Base-by-base conservation (phyloP, 352 stramenopile genomes). In the Globisporangium middletonii region DNA sequence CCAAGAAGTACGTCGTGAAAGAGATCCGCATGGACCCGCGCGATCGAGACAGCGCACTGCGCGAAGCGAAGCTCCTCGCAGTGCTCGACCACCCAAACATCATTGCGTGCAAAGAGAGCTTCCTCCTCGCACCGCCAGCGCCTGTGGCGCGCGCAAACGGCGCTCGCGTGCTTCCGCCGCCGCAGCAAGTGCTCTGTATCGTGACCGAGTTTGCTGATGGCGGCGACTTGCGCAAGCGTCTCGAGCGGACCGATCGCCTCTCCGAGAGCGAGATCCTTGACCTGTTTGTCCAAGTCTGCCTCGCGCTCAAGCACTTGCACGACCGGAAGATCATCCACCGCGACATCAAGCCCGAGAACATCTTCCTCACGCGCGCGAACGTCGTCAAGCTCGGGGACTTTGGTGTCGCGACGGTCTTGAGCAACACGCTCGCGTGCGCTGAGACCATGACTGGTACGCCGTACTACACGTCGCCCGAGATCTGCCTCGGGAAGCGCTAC, bases 391-490 rank as follows among this genome's bases (percentile, higher is more conserved):
- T 91, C 28, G 81, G 81, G 18, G 86, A 95, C 57, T 83, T 95
- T 49, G 86, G 86, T 13, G 82, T 94, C 47, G 82, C 82, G 6
- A 90, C 75, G 3, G 79, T 90, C 38, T 60, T 90, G 12, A 86
- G 71, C 62, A 70, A 89, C 57, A 95, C 83, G 33, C 60, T 91
- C 41, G 83, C 83, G 7, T 83, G 79, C 55, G 78, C 78, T 1
- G 68, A 87, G 60, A 91, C 81, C n/a, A 72, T 81, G n/a, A 85
- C 77, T 15, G 81, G 81, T 9, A 91, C 81, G 2, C 81, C 81
- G 52, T 98, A 97, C 69, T 97, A 98, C 74, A 97, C 96, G 49
- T 96, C 88, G 9, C 93, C 93, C 42, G 93, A 98, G 68, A 95
- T 98, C 47, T 97, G 88, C 63, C 72, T 97, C 13, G 92, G 94